These are phyloP conservation scores for Plasmodium inui DNA, from an alignment of 169 alveolate species.

Conservation along the genomic window DNA sequence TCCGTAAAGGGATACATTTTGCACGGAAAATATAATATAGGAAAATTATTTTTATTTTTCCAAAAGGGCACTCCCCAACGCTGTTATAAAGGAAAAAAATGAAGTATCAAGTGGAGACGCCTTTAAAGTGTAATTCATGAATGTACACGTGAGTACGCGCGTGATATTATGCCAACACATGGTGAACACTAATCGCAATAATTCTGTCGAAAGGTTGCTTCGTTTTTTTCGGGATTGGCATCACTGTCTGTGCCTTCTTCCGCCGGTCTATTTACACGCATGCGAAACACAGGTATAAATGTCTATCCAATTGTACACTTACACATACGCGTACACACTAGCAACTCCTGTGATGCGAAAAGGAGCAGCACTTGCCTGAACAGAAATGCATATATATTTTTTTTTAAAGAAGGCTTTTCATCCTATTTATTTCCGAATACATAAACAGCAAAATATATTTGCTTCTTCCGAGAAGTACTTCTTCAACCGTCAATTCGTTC, in stretches of 20 bases:
- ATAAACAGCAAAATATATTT: background rate
- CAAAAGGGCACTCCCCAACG: background rate
- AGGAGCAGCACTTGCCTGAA: background rate
- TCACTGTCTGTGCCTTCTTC: background rate
- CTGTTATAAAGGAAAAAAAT: slow-evolving; percentile 2
- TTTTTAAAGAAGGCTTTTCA: background rate
- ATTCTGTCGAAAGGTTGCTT: background rate
- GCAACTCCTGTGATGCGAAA: background rate
- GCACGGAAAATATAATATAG: background rate
- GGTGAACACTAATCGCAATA: background rate
- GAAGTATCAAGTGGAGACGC: background rate
- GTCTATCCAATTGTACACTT: background rate
- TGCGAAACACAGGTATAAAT: background rate
- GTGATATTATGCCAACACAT: background rate
- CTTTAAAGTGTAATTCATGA: background rate
- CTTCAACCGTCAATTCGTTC: background rate
- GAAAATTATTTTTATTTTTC: background rate
- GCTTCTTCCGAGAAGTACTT: background rate
- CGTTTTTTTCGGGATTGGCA: background rate
- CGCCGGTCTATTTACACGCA: background rate
- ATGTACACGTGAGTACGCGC: background rate
- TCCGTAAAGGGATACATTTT: background rate
- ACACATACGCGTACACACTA: background rate
- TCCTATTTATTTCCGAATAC: background rate
- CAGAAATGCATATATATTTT: background rate